These are phyloP conservation scores for Theileria annulata DNA, from an alignment of 169 alveolate genomes.

Conservation along the genomic window DNA sequence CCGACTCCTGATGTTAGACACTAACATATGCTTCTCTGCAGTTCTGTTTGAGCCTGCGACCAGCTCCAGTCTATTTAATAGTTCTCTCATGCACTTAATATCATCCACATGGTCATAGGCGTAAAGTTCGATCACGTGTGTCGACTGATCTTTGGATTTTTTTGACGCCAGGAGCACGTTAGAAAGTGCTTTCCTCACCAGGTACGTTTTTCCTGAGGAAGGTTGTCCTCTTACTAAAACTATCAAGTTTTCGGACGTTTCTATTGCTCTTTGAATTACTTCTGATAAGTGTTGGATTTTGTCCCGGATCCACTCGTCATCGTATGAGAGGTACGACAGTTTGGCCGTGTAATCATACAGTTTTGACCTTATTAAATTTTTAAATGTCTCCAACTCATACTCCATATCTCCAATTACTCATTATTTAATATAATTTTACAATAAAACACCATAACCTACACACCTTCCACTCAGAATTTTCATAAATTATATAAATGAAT, in stretches of 20 bases:
- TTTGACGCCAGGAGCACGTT: background rate
- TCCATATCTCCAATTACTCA: background rate
- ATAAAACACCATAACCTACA: background rate
- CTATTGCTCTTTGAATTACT: slow-evolving; percentile 15
- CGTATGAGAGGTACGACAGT: background rate
- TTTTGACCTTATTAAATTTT: slow-evolving; percentile 6
- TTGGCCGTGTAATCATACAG: slow-evolving; percentile 4
- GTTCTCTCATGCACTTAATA: slow-evolving; percentile 61
- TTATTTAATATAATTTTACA: background rate
- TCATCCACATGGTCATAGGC: slow-evolving; percentile 73
- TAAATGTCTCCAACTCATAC: background rate
- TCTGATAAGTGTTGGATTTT: slow-evolving; percentile 23
- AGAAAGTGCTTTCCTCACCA: slow-evolving; percentile 26
- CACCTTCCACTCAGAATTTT: background rate
- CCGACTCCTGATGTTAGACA: slow-evolving; percentile 51
- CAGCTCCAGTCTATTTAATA: slow-evolving; percentile 44
- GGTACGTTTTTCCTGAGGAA: slow-evolving; percentile 60
- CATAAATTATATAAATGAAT: background rate
- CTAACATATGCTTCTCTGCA: slow-evolving; percentile 1
- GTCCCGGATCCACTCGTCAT: slow-evolving; percentile 36
- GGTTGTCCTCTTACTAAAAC: slow-evolving; percentile 45
- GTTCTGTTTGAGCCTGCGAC: slow-evolving; percentile 22
- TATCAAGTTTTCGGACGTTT: slow-evolving; percentile 23
- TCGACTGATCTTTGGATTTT: background rate
- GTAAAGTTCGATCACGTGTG: slow-evolving; percentile 58